Percentiles rank a stretch among this genome's conserved stretches.
Conservation (phyloP, 805 yeast species). For the Candida endomychidarum region DNA sequence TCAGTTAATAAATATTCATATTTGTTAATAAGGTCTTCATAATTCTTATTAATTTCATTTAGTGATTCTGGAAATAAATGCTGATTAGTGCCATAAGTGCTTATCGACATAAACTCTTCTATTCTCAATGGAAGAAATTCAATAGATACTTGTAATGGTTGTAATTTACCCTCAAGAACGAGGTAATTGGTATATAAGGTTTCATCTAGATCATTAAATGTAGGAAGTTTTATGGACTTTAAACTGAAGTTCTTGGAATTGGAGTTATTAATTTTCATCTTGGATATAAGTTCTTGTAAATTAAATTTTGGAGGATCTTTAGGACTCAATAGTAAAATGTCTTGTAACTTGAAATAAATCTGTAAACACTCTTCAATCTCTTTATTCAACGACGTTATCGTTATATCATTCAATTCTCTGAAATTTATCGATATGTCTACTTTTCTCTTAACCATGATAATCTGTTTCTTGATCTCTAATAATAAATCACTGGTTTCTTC, state of each 20-base stretch:
- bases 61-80: constrained; percentile 28
- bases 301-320: constrained; percentile 18
- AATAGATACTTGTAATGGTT: constrained; percentile 53
- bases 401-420: constrained; percentile 26
- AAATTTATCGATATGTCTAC: constrained; percentile 29
- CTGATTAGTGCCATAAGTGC: constrained; percentile 6
- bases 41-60: constrained; percentile 34
- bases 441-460: constrained; percentile 22
- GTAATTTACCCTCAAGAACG: constrained; percentile 39
- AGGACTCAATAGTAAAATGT: constrained; percentile 21
- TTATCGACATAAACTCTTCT: constrained; percentile 38
- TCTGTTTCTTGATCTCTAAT: constrained; percentile 24
- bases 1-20: constrained; percentile 44
- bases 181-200: constrained; percentile 42
- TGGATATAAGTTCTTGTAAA: constrained; percentile 20
- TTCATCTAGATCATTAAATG: constrained; percentile 29
- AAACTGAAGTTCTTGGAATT: constrained; percentile 16
- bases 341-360: constrained; percentile 17
- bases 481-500: constrained; percentile 27
- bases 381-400: constrained; percentile 22
- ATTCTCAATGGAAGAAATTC: constrained; percentile 52
- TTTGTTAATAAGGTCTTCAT: constrained; percentile 37
- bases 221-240: constrained; percentile 27
- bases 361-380: constrained; percentile 29
- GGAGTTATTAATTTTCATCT: constrained; percentile 24